Percentiles rank a stretch among this genome's conserved stretches.
Conservation (phyloP, 306 rosid genomes). For the Glycine latifolia region DNA sequence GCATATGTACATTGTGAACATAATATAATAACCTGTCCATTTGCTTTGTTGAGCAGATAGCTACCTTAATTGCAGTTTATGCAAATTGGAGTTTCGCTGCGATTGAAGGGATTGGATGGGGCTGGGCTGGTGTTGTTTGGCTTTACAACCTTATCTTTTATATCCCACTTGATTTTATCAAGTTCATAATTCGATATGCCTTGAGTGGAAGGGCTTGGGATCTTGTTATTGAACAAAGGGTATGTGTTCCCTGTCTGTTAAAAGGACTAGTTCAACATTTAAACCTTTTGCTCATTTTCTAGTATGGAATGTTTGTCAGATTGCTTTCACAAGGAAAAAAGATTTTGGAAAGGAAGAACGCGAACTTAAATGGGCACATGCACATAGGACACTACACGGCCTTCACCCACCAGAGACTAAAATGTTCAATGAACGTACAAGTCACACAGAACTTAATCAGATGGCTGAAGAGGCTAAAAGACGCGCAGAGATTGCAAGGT, state of each 20-base stretch:
- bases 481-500: slow-evolving; percentile 91
- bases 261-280: background rate
- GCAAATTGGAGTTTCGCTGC: slow-evolving; percentile 84
- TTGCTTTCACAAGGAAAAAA: slow-evolving; percentile 81
- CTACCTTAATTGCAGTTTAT: slow-evolving; percentile 80
- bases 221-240: slow-evolving; percentile 82
- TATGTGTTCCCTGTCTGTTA: slow-evolving; percentile 39
- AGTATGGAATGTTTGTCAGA: slow-evolving; percentile 53
- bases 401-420: slow-evolving; percentile 79
- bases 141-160: slow-evolving; percentile 79
- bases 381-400: slow-evolving; percentile 88
- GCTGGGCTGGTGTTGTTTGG: slow-evolving; percentile 95
- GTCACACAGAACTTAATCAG: slow-evolving; percentile 68
- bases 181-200: slow-evolving; percentile 74
- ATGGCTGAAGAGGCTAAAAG: slow-evolving; percentile 91
- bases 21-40: slow-evolving; percentile 12
- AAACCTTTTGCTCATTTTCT: background rate
- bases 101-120: slow-evolving; percentile 86
- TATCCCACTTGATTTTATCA: slow-evolving; percentile 80
- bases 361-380: slow-evolving; percentile 83
- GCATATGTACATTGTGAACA: slow-evolving; percentile 11
- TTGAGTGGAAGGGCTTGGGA: slow-evolving; percentile 91
- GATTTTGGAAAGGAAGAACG: slow-evolving; percentile 87
- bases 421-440: slow-evolving; percentile 57
- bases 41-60: slow-evolving; percentile 60